Evolutionary conservation across 1,284 basidiomycete species (phyloP), one percentile per base, ranked within the genome.

Genomic region (Papiliotrema laurentii): DNA sequence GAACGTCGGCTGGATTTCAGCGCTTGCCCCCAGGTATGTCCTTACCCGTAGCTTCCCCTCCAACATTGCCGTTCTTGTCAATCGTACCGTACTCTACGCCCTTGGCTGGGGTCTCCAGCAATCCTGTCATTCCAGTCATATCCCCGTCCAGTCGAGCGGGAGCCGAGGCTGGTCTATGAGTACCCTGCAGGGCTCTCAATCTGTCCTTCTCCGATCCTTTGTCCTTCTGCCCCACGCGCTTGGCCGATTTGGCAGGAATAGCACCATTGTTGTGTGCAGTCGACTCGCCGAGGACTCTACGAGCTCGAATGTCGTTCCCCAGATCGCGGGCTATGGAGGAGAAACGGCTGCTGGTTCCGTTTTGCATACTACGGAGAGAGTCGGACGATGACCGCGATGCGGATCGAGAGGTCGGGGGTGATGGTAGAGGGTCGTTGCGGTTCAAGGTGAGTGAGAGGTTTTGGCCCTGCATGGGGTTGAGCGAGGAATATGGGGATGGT

Each of bases 401-500:
- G 1, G 59, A 56, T 16, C 64, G 54, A 1, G 63, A 65, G 14
- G 56, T 48, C 0, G 68, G 67, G 1, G 69, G 68, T 6, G 62
- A 65, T 0, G 63, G 61, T 4, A 68, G 56, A 2, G 67, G 66
- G 33, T 69, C 61, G 41, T 60, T 63, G n/a, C 68, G 59, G 27
- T 50, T 58, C n/a, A 70, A 55, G 4, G 66, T 63, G 45, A 64
- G 62, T 7, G 68, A 66, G 26, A 78, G 75, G 46, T 79, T 78
- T 16, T 38, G 80, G 77, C 74, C 30, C 75, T 48, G 55, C n/a
- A 31, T 37, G 24, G 44, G 38, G 18, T 52, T 43, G 25, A 55
- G 7, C 4, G 54, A 57, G 2, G 64, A 55, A 16, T 62, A 47
- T 21, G 59, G 59, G 7, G 57, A 59, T 30, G 59, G 59, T n/a